These are phyloP conservation scores for Chlorella sp. DNA, from an alignment of 139 green algal genomes.

Conservation along the genomic window DNA sequence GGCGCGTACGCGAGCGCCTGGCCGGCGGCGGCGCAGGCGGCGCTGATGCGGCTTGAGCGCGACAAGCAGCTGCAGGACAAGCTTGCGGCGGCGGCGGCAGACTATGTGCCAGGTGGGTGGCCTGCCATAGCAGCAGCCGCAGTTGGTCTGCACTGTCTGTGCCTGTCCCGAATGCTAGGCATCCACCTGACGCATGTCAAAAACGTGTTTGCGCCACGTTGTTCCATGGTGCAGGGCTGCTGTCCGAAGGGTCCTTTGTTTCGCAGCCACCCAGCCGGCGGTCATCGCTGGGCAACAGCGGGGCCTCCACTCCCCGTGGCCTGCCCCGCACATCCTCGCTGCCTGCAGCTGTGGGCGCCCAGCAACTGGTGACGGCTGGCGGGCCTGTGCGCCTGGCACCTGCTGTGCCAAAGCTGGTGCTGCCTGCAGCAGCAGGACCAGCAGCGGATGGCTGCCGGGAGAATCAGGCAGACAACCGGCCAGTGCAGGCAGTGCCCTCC, in stretches of 20 bases:
- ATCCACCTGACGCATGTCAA: too few relatives aligned
- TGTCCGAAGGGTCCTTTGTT: not conserved
- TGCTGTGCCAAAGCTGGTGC: conserved; percentile 10
- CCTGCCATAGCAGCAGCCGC: too few relatives aligned
- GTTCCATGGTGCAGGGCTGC: not conserved
- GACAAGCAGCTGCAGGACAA: conserved; percentile 60
- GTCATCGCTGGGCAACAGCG: conserved; percentile 12
- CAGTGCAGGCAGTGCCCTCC: not conserved
- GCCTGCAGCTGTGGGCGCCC: not conserved
- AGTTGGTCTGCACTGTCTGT: too few relatives aligned
- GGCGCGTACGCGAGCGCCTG: conserved; percentile 52
- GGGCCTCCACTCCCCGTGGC: conserved; percentile 14
- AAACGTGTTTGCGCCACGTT: not conserved
- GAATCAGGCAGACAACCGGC: conserved; percentile 27
- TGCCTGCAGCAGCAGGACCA: not conserved
- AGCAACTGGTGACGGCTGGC: not conserved
- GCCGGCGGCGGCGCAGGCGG: conserved; percentile 40
- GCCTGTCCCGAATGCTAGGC: too few relatives aligned
- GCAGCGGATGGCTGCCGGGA: conserved; percentile 4
- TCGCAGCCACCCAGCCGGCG: conserved; percentile 23
- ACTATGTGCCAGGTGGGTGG: conserved; percentile 35
- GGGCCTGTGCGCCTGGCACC: not conserved
- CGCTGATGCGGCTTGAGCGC: conserved; percentile 50
- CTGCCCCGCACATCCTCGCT: not conserved
- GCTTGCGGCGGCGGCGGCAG: conserved; percentile 54